Evolutionary conservation across 257 asterid species (phyloP).

Genomic region (Jasminum sambac): DNA sequence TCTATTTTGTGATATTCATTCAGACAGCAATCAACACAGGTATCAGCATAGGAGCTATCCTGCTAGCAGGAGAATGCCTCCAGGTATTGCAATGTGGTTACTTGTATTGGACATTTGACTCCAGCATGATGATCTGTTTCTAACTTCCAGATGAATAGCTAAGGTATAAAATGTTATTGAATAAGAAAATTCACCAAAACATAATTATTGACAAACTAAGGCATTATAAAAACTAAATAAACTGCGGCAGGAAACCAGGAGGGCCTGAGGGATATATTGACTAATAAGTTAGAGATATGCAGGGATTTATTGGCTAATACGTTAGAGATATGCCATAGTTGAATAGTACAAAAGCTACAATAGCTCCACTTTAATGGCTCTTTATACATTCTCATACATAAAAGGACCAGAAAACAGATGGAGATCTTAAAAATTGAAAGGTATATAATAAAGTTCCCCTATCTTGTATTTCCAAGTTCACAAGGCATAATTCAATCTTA

Average conservation of each 20-base stretch:
- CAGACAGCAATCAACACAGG: slow-evolving; percentile 92
- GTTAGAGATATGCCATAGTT: neutral
- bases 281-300: slow-evolving; percentile 1
- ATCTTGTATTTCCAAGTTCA: neutral
- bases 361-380: neutral
- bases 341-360: neutral
- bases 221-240: neutral
- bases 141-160: neutral
- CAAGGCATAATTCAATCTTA: neutral
- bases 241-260: neutral
- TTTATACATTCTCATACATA: neutral
- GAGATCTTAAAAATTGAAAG: neutral
- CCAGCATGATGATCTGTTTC: neutral
- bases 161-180: neutral
- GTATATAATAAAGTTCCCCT: neutral
- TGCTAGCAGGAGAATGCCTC: slow-evolving; percentile 89
- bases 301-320: neutral
- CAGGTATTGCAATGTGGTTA: slow-evolving; percentile 55
- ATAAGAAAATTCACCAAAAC: neutral
- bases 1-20: slow-evolving; percentile 78
- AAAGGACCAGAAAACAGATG: neutral
- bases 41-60: slow-evolving; percentile 76
- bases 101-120: neutral
- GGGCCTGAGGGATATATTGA: neutral
- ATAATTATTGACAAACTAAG: neutral